These are phyloP conservation scores for Nicotiana knightiana DNA, from an alignment of 257 asterid species.

Conservation along the genomic window DNA sequence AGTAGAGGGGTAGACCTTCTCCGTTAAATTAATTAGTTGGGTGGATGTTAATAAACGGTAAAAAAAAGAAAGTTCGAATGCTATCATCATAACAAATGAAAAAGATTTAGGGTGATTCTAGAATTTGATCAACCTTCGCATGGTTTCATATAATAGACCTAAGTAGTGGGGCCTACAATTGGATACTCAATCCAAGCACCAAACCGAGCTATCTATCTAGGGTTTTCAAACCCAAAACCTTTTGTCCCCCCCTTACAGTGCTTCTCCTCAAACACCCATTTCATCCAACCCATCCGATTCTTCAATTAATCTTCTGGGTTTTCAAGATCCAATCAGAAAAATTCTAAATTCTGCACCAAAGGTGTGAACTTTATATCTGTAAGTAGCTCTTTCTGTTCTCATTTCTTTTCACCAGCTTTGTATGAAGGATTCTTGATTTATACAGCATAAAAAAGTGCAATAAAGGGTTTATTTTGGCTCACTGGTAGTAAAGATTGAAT, in stretches of 20 bases:
- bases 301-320: slow-evolving; percentile 13
- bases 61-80: no score
- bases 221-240: slow-evolving; percentile 26
- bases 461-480: background rate
- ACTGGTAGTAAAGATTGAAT: background rate
- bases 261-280: background rate
- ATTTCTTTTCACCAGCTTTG: background rate
- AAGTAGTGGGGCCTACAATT: background rate
- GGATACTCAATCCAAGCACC: background rate
- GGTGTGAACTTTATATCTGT: slow-evolving; percentile 22
- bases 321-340: slow-evolving; percentile 13
- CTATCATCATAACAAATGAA: background rate
- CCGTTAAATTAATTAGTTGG: no score
- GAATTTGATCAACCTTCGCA: background rate
- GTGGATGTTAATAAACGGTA: no score
- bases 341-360: background rate
- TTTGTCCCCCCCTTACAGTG: background rate
- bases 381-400: slow-evolving; percentile 21
- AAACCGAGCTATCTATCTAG: slow-evolving; percentile 12
- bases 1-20: no score
- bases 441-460: background rate
- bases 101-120: background rate
- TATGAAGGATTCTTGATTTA: slow-evolving; percentile 3
- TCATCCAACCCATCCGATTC: background rate
- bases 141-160: background rate